These are phyloP conservation scores for Ascochyta fabae DNA, from an alignment of 2,329 filamentous ascomycete genomes.

Conservation along the genomic window DNA sequence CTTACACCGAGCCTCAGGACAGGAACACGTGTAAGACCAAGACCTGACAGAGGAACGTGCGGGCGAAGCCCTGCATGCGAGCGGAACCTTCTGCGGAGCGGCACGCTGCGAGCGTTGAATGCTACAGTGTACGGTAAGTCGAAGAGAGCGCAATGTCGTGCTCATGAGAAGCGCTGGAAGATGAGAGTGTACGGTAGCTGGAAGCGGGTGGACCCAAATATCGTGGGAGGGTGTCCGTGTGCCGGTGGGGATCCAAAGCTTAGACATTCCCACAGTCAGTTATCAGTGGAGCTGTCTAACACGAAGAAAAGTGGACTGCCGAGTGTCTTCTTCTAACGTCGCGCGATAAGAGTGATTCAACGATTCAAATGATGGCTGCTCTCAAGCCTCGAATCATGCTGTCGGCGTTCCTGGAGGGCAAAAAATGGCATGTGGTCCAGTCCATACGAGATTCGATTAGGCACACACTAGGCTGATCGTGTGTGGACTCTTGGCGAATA, in stretches of 20 bases:
- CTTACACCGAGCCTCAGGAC: constrained; percentile 9
- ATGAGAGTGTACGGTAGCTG: constrained; percentile 14
- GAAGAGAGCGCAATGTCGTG: constrained; percentile 3
- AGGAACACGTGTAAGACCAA: constrained; percentile 17
- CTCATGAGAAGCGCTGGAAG: constrained; percentile 4
- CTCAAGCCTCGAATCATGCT: neutral
- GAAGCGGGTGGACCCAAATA: constrained; percentile 8
- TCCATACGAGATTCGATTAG: neutral
- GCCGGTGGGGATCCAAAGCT: constrained; percentile 6
- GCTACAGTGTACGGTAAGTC: constrained; percentile 14
- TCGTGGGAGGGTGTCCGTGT: constrained; percentile 10
- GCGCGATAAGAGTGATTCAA: constrained; percentile 11
- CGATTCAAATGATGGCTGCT: neutral
- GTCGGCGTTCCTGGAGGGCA: neutral
- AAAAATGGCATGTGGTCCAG: constrained; percentile 1
- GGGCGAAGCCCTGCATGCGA: constrained; percentile 4
- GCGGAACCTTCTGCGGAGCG: neutral
- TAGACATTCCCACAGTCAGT: constrained; percentile 10
- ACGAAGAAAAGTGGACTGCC: constrained; percentile 17
- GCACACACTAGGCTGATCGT: constrained; percentile 7
- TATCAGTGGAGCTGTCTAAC: constrained; percentile 17
- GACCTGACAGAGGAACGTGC: neutral
- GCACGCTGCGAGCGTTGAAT: neutral
- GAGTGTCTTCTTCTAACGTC: constrained; percentile 10
- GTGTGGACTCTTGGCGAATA: constrained; percentile 2